Evolutionary conservation across 2,329 filamentous ascomycete species (phyloP).

Genomic region (Onygenales sp.): DNA sequence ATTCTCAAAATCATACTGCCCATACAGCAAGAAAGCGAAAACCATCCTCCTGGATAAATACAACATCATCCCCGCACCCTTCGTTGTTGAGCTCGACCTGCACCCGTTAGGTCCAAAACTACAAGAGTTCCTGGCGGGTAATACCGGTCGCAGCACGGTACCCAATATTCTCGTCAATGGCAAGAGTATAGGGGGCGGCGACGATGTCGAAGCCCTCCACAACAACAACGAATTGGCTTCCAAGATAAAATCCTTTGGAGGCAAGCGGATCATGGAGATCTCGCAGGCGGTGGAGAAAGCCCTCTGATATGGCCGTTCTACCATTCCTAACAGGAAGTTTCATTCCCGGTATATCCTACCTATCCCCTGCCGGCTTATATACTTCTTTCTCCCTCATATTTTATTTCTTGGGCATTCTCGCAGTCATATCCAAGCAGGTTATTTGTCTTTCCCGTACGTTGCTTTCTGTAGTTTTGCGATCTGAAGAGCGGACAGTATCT

Average conservation of each 20-base stretch:
- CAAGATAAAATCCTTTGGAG: constrained; percentile 65
- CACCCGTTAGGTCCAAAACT: constrained; percentile 65
- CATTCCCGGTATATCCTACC: too few relatives aligned
- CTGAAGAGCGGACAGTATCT: too few relatives aligned
- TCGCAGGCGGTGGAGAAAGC: constrained; percentile 12
- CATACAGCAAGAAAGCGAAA: constrained; percentile 77
- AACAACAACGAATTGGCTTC: constrained; percentile 55
- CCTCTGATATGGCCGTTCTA: background rate
- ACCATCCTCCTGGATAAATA: constrained; percentile 75
- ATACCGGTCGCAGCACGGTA: constrained; percentile 75
- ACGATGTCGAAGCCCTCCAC: constrained; percentile 71
- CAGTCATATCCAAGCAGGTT: too few relatives aligned
- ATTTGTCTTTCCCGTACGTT: too few relatives aligned
- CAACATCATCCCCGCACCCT: constrained; percentile 68
- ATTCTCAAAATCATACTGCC: constrained; percentile 93
- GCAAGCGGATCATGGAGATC: constrained; percentile 49
- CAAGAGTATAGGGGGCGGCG: constrained; percentile 79
- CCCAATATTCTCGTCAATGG: constrained; percentile 87
- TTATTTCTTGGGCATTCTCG: too few relatives aligned
- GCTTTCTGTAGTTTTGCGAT: too few relatives aligned
- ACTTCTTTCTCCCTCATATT: too few relatives aligned
- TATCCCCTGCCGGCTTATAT: too few relatives aligned
- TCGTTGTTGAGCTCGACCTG: constrained; percentile 81
- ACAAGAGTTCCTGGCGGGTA: constrained; percentile 61
- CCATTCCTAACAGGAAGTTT: background rate